A percentile compares a stretch with the other conserved stretches of the same genome.
Conservation (phyloP, 192 early-diverging fungal species). For the Phlyctochytrium planicorne region DNA sequence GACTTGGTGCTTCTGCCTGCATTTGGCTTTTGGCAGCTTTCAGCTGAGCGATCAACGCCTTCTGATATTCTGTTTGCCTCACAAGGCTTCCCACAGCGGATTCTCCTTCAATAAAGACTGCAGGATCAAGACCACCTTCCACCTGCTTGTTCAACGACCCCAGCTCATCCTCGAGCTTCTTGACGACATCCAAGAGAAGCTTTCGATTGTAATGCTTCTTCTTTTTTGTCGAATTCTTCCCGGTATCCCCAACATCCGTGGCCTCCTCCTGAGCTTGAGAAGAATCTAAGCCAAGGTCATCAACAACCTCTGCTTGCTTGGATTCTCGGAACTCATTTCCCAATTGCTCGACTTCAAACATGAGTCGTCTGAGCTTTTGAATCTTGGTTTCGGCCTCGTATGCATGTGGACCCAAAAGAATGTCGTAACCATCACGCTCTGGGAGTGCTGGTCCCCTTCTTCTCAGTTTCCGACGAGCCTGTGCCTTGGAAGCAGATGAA, state of each 20-base stretch:
- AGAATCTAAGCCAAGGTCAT: constrained; percentile 8
- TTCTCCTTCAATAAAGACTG: not conserved
- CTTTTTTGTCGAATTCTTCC: not conserved
- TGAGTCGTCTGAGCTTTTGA: constrained; percentile 73
- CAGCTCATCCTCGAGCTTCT: constrained; percentile 23
- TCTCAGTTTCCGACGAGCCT: not conserved
- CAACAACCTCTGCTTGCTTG: constrained; percentile 20
- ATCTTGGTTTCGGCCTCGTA: constrained; percentile 70
- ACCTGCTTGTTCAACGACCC: constrained; percentile 2
- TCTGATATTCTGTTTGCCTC: constrained; percentile 23
- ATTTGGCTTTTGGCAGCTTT: not conserved
- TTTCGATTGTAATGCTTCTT: not conserved
- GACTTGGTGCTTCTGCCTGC: not conserved
- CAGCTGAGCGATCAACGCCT: constrained; percentile 28
- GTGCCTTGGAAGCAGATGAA: not conserved
- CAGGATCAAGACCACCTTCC: not conserved
- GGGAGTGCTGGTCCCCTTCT: not conserved
- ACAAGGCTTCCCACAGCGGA: constrained; percentile 10
- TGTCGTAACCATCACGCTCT: constrained; percentile 1
- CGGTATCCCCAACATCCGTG: not conserved
- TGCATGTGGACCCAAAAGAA: constrained; percentile 47
- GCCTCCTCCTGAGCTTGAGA: not conserved
- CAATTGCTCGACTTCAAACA: constrained; percentile 83
- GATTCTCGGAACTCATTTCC: constrained; percentile 52
- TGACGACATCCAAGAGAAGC: constrained; percentile 27